Percentiles rank a stretch among this genome's conserved stretches.
phyloP scores from a whole-genome alignment of 2,329 filamentous ascomycete genomes.

The Exophiala dermatitidis region DNA sequence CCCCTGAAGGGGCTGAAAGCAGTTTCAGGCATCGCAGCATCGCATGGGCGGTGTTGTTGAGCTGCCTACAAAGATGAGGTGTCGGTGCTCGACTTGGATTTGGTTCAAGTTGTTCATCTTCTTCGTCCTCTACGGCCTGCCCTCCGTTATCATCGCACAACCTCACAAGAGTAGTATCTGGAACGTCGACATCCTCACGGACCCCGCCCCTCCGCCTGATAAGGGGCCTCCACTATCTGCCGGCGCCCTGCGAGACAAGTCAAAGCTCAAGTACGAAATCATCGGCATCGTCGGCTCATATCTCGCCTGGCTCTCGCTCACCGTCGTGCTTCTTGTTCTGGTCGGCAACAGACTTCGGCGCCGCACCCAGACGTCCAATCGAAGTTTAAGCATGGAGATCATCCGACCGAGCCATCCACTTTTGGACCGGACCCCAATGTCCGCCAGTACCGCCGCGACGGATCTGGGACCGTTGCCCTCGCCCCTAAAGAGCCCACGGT shows the following conservation, averaged over 20 bases:
- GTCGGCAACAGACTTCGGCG: conserved; percentile 52
- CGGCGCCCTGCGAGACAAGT: conserved; percentile 52
- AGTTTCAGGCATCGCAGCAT: conserved; percentile 21
- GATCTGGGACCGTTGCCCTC: neutral
- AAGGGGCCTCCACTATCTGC: conserved; percentile 55
- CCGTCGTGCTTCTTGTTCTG: conserved; percentile 59
- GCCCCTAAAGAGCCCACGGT: conserved; percentile 30
- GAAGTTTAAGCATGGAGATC: conserved; percentile 51
- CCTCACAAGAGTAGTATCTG: conserved; percentile 18
- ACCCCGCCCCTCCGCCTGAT: conserved; percentile 53
- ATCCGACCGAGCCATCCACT: conserved; percentile 38
- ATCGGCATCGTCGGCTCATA: conserved; percentile 79
- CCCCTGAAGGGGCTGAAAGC: conserved; percentile 15
- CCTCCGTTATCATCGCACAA: conserved; percentile 7
- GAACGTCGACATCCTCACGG: conserved; percentile 45
- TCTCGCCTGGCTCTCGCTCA: conserved; percentile 65
- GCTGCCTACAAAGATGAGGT: conserved; percentile 25
- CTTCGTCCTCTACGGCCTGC: conserved; percentile 8
- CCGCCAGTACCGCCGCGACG: conserved; percentile 1
- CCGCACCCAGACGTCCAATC: conserved; percentile 47
- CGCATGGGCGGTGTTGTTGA: conserved; percentile 15
- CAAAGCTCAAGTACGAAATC: conserved; percentile 71
- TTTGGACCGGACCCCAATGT: conserved; percentile 13
- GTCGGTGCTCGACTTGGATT: neutral
- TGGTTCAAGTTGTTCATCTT: conserved; percentile 6